Conservation (phyloP, 75 land plant species). For the Picea sitchensis region DNA sequence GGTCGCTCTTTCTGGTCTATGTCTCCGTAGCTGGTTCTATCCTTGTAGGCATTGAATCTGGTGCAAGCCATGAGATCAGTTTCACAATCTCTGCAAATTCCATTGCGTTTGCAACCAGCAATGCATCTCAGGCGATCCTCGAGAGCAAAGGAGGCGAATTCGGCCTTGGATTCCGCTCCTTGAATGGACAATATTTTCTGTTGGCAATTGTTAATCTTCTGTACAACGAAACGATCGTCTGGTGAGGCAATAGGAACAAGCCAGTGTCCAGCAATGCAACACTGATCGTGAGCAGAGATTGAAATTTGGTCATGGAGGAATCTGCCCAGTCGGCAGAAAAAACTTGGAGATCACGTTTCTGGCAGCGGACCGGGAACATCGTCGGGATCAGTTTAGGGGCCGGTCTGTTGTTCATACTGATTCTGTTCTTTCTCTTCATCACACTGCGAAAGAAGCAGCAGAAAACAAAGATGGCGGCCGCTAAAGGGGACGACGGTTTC, state of each 20-base stretch:
- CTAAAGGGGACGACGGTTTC: conserved; percentile 8
- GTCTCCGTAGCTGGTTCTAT: too few relatives aligned
- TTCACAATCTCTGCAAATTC: not conserved
- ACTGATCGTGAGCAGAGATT: too few relatives aligned
- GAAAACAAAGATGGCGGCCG: too few relatives aligned
- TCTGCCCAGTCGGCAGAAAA: too few relatives aligned
- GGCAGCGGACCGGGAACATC: not conserved
- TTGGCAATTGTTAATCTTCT: not conserved
- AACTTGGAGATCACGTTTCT: conserved; percentile 10
- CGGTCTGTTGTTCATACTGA: conserved; percentile 10
- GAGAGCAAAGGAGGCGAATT: not conserved
- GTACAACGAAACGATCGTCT: conserved; percentile 1
- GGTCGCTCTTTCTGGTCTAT: too few relatives aligned
- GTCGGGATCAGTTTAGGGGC: conserved; percentile 8
- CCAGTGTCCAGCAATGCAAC: not conserved
- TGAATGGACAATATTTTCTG: not conserved
- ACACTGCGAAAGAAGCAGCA: not conserved
- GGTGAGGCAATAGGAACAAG: not conserved
- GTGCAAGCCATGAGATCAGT: not conserved
- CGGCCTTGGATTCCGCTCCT: not conserved
- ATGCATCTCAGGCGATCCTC: not conserved
- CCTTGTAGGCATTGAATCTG: too few relatives aligned
- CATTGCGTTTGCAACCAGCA: not conserved
- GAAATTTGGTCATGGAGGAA: too few relatives aligned
- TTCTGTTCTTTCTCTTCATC: not conserved